Conservation (phyloP, 2,329 filamentous ascomycete genomes). For the Cladosporium sp. region DNA sequence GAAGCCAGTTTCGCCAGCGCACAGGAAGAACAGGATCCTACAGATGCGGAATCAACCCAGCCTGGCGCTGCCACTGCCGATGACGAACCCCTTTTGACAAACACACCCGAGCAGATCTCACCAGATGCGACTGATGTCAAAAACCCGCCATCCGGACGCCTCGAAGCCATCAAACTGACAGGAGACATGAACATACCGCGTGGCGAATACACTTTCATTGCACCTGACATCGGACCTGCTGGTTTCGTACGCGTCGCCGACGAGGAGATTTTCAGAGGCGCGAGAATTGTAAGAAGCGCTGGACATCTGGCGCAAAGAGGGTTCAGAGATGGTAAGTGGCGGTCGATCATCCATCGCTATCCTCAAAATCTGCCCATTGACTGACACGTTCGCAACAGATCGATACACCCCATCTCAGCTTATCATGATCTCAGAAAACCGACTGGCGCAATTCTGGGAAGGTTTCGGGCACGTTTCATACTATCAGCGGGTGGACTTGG, state of each 20-base stretch:
- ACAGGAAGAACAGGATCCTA: neutral
- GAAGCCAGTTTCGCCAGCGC: constrained; percentile 17
- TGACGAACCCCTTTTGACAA: neutral
- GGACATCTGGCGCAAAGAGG: constrained; percentile 74
- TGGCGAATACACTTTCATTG: constrained; percentile 77
- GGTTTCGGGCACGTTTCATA: constrained; percentile 45
- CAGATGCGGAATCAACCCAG: neutral
- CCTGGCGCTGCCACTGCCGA: neutral
- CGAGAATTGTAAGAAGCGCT: constrained; percentile 65
- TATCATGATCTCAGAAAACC: constrained; percentile 72
- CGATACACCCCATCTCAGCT: constrained; percentile 71
- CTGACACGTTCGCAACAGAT: constrained; percentile 48
- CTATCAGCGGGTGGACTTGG: constrained; percentile 45
- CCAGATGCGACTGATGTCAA: neutral
- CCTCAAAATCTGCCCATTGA: no score
- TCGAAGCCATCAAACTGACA: constrained; percentile 86
- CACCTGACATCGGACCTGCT: constrained; percentile 66
- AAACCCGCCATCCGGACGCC: constrained; percentile 56
- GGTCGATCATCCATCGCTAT: neutral
- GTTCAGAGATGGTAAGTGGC: constrained; percentile 64
- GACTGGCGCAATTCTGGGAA: constrained; percentile 75
- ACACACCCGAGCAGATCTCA: neutral
- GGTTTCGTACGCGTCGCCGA: constrained; percentile 62
- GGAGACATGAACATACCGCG: constrained; percentile 87
- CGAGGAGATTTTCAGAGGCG: constrained; percentile 68